These are phyloP conservation scores for Hanseniaspora taiwanica DNA, from an alignment of 805 yeast genomes.

Conservation along the genomic window DNA sequence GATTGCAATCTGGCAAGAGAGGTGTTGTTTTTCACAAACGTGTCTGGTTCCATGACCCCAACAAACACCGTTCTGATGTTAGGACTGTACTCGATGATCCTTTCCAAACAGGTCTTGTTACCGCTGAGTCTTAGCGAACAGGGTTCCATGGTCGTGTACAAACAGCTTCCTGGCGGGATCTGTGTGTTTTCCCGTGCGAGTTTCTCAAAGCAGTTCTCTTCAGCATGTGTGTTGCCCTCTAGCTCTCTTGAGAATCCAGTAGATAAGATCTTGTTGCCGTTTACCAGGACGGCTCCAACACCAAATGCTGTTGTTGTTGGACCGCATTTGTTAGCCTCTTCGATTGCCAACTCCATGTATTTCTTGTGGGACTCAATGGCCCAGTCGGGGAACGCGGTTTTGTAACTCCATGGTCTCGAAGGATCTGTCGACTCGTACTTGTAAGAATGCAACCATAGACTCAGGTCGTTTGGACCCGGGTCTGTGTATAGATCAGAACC, in stretches of 20 bases:
- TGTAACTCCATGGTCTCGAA: conserved; percentile 49
- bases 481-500: conserved; percentile 63
- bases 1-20: conserved; percentile 43
- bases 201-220: conserved; percentile 83
- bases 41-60: conserved; percentile 84
- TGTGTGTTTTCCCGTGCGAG: conserved; percentile 30
- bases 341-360: conserved; percentile 65
- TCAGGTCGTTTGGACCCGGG: conserved; percentile 80
- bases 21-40: conserved; percentile 68
- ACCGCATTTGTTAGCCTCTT: conserved; percentile 67
- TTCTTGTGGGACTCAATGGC: conserved; percentile 44
- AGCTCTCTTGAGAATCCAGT: conserved; percentile 85
- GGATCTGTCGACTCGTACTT: conserved; percentile 46
- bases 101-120: conserved; percentile 73
- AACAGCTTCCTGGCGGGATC: conserved; percentile 63
- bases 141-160: conserved; percentile 97
- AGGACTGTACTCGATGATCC: conserved; percentile 42
- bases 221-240: conserved; percentile 95
- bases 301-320: conserved; percentile 78
- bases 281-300: conserved; percentile 82
- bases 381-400: conserved; percentile 74
- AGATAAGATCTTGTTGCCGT: conserved; percentile 48
- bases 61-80: conserved; percentile 66
- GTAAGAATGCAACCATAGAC: conserved; percentile 84
- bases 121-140: conserved; percentile 85